Evolutionary conservation across 768 basidiomycete species (phyloP), one percentile per base, ranked within the genome.

Genomic region (Clitopilus passeckerianus): DNA sequence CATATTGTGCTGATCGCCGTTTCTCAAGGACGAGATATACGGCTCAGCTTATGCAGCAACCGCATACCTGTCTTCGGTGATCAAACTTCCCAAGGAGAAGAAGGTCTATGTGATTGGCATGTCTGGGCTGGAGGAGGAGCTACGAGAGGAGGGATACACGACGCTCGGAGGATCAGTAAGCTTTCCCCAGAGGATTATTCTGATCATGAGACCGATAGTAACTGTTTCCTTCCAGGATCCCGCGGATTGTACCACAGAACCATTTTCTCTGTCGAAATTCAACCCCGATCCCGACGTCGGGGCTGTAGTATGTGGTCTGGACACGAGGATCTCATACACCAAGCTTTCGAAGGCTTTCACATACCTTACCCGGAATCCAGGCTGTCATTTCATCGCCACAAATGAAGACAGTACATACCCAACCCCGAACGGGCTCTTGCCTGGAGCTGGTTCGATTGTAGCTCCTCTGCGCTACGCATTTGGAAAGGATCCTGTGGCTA

Each of bases 61-160:
- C n/a, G 78, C 81, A 0, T 82, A 98, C 73, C 75, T 98, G 23
- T 95, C 95, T 0, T 86, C 91, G 41, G 90, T 98, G 12, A 79
- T 95, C 65, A 89, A 93, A 59, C 80, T 99, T 61, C 91, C 94
- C 9, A 91, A 89, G 68, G 82, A 90, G 69, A 93, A 98, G 77
- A 93, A 90, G 72, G 95, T 95, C 14, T 99, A 95, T 74, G 95
- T 98, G 15, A 90, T 99, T 61, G 96, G 96, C 10, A 90, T 91
- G 85, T 71, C 77, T 33, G 97, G 96, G 0, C 73, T 99, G 30
- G 96, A 98, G 73, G 91, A 98, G 66, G 96, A 99, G 73, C 77
- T 99, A 61, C 80, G 76, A n/a, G 84, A 87, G 41, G 95, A 98
- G 68, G 96, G 94, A 16, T 81, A 98, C 59, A 67, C 79, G 15